These are phyloP conservation scores for Sarcodon sp. DNA, from an alignment of 768 basidiomycete genomes.

Conservation along the genomic window DNA sequence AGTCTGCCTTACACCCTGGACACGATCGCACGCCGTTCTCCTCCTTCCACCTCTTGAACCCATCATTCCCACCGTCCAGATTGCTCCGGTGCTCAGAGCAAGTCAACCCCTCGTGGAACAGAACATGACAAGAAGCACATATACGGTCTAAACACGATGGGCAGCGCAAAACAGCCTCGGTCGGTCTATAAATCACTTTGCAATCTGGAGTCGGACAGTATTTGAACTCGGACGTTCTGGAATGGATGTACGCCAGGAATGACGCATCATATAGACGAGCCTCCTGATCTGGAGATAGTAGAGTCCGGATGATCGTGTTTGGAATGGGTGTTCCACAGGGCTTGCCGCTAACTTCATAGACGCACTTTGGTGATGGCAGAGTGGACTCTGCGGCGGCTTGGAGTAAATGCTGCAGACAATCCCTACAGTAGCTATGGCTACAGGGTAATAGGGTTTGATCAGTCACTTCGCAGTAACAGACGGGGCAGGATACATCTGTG, in stretches of 20 bases:
- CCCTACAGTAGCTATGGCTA: slow-evolving; percentile 56
- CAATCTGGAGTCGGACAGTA: slow-evolving; percentile 79
- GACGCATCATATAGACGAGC: slow-evolving; percentile 43
- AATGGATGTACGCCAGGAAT: slow-evolving; percentile 46
- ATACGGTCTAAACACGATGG: slow-evolving; percentile 61
- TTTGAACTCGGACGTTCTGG: slow-evolving; percentile 47
- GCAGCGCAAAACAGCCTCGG: slow-evolving; percentile 45
- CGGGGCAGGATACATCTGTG: slow-evolving; percentile 33
- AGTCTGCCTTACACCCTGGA: slow-evolving; percentile 56
- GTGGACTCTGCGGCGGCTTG: slow-evolving; percentile 40
- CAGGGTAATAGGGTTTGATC: slow-evolving; percentile 44
- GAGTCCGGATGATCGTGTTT: slow-evolving; percentile 30
- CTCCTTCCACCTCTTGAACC: slow-evolving; percentile 54
- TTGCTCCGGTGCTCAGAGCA: slow-evolving; percentile 45
- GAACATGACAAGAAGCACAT: slow-evolving; percentile 46
- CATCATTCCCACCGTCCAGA: slow-evolving; percentile 25
- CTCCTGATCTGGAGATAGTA: slow-evolving; percentile 41
- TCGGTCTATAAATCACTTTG: slow-evolving; percentile 53
- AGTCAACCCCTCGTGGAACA: slow-evolving; percentile 53
- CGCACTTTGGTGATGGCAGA: slow-evolving; percentile 59
- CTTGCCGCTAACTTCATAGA: slow-evolving; percentile 39
- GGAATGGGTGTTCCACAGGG: slow-evolving; percentile 47
- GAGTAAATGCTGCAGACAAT: slow-evolving; percentile 50
- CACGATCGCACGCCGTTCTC: slow-evolving; percentile 61
- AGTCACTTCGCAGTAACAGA: slow-evolving; percentile 49